phyloP scores from a whole-genome alignment of 345 rosid species.

The Eucalyptus lansdowneana region DNA sequence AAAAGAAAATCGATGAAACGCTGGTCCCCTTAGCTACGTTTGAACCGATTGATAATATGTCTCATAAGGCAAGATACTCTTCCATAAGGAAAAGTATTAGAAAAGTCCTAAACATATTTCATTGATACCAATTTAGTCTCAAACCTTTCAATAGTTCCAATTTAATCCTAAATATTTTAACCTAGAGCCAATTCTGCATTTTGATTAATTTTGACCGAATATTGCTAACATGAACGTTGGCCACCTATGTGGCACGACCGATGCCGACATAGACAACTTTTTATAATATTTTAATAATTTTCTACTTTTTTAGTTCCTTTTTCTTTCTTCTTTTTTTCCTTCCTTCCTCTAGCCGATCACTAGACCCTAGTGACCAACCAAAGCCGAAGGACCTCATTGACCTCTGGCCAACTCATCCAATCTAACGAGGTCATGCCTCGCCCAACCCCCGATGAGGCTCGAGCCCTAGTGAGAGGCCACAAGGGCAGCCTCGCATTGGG shows the following conservation, averaged over 20 bases:
- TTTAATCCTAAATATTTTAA: no score
- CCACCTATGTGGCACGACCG: accelerated
- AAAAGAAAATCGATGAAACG: background rate
- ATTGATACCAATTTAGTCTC: no score
- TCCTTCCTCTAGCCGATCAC: accelerated
- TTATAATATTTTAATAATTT: no score
- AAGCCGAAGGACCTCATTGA: background rate
- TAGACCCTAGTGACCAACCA: background rate
- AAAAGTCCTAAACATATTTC: no score
- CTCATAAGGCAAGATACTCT: background rate
- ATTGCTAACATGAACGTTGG: no score
- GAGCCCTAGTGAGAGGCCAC: background rate
- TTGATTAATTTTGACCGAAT: accelerated
- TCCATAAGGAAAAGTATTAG: background rate
- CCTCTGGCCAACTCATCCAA: background rate
- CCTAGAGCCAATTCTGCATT: no score
- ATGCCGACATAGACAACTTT: accelerated
- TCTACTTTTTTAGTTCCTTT: no score
- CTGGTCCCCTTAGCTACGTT: background rate
- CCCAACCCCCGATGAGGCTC: accelerated
- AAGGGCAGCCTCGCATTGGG: no score
- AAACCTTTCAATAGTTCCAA: no score
- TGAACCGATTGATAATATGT: background rate
- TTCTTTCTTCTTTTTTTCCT: background rate
- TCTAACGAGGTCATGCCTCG: background rate